Conservation (phyloP, 2,329 filamentous ascomycete species). For the Sporothrix humicola region DNA sequence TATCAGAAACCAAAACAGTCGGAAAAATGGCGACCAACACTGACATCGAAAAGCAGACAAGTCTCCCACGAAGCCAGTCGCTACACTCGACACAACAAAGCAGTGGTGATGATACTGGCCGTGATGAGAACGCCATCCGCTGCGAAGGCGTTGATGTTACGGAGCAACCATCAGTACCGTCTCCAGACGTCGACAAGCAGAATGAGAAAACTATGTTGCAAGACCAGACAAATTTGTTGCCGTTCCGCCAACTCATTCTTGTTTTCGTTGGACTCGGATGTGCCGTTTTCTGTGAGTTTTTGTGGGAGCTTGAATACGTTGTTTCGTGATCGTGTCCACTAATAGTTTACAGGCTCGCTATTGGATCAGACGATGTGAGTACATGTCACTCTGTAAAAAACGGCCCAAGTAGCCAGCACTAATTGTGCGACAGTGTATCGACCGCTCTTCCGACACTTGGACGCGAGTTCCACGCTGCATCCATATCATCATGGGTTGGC, state of each 20-base stretch:
- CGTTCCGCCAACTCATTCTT: slow-evolving; percentile 8
- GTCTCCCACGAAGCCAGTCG: no score
- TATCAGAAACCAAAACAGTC: no score
- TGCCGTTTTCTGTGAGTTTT: slow-evolving; percentile 23
- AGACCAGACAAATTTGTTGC: slow-evolving; percentile 29
- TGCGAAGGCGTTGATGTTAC: not conserved
- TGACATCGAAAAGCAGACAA: no score
- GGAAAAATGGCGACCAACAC: no score
- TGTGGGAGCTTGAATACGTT: no score
- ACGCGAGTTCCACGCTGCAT: slow-evolving; percentile 17
- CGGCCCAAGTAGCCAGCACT: no score
- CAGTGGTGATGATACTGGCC: no score
- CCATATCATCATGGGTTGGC: slow-evolving; percentile 31
- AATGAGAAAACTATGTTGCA: not conserved
- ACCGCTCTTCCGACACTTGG: slow-evolving; percentile 27
- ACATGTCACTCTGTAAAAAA: no score
- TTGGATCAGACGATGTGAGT: slow-evolving; percentile 28
- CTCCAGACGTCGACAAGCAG: not conserved
- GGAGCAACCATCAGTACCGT: not conserved
- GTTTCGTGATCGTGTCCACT: no score
- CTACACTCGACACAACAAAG: no score
- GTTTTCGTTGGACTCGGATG: slow-evolving; percentile 24
- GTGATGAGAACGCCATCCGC: no score
- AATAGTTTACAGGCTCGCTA: not conserved
- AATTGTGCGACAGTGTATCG: slow-evolving; percentile 1